These are phyloP conservation scores for Picochlorum sp. DNA, from an alignment of 139 green algal species.

Conservation along the genomic window DNA sequence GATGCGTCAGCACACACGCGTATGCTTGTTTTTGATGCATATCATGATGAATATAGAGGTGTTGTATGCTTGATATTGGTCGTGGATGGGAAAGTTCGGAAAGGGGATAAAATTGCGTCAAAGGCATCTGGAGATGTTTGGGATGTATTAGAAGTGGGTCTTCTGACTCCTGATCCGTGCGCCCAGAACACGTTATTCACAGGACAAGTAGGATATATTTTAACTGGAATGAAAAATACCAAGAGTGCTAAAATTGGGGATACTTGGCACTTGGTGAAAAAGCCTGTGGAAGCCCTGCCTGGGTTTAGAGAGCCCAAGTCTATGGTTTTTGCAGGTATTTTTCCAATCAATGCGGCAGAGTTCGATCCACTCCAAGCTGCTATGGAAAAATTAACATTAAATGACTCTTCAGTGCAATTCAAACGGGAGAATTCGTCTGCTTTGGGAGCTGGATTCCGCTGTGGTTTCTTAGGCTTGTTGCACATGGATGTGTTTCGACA, in stretches of 20 bases:
- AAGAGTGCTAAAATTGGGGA: slow-evolving; percentile 65
- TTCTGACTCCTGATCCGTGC: slow-evolving; percentile 54
- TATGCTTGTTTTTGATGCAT: slow-evolving; percentile 82
- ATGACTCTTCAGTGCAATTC: slow-evolving; percentile 76
- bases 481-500: slow-evolving; percentile 93
- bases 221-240: slow-evolving; percentile 77
- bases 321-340: slow-evolving; percentile 85
- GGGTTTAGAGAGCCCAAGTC: slow-evolving; percentile 70
- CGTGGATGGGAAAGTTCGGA: slow-evolving; percentile 55
- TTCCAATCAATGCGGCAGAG: slow-evolving; percentile 47
- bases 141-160: slow-evolving; percentile 64
- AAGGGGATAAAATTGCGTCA: slow-evolving; percentile 46
- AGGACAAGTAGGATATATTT: slow-evolving; percentile 82
- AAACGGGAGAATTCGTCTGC: slow-evolving; percentile 73
- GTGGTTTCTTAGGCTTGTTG: slow-evolving; percentile 81
- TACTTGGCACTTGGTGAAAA: slow-evolving; percentile 52
- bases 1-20: slow-evolving; percentile 33
- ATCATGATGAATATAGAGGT: slow-evolving; percentile 17
- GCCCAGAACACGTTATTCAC: slow-evolving; percentile 50
- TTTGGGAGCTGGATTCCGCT: slow-evolving; percentile 80
- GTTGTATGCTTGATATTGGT: slow-evolving; percentile 66
- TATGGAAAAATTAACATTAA: slow-evolving; percentile 78
- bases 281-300: slow-evolving; percentile 21
- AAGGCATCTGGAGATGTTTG: slow-evolving; percentile 45
- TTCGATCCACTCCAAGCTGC: slow-evolving; percentile 59